A percentile compares a stretch with the other conserved stretches of the same genome.
Conservation (phyloP, 2,329 filamentous ascomycete genomes). For the Dryadomyces quercivorus region DNA sequence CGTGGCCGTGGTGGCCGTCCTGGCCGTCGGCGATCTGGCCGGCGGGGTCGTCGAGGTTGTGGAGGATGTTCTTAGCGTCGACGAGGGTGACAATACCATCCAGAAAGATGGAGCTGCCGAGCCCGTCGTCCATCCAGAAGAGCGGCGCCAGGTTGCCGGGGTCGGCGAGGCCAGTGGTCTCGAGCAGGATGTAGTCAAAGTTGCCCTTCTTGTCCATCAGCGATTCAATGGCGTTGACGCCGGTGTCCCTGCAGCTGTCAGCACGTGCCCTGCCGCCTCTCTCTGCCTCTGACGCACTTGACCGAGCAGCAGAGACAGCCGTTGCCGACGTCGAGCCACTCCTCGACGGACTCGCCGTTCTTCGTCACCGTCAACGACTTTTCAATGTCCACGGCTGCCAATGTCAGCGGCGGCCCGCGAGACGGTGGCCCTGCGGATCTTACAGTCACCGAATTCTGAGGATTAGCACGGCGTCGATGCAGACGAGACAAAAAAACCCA, state of each 20-base stretch:
- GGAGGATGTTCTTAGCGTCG: conserved; percentile 85
- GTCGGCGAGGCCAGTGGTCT: conserved; percentile 91
- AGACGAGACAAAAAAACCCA: conserved; percentile 10
- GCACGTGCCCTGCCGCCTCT: background rate
- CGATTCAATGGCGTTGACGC: conserved; percentile 88
- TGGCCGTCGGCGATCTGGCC: conserved; percentile 40
- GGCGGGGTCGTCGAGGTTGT: conserved; percentile 62
- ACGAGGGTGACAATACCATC: conserved; percentile 95
- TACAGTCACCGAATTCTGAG: conserved; percentile 17
- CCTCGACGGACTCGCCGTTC: conserved; percentile 69
- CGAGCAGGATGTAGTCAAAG: conserved; percentile 95
- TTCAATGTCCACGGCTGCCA: conserved; percentile 79
- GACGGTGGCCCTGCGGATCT: background rate
- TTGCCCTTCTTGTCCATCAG: conserved; percentile 87
- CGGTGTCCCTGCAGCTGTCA: conserved; percentile 53
- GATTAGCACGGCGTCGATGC: background rate
- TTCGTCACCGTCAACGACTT: conserved; percentile 88
- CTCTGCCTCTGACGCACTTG: conserved; percentile 52
- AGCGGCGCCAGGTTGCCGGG: conserved; percentile 90
- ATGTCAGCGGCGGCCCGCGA: background rate
- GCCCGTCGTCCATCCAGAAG: conserved; percentile 95
- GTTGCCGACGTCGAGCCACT: conserved; percentile 94
- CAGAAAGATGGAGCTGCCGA: conserved; percentile 90
- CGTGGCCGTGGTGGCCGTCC: conserved; percentile 36
- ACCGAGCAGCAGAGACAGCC: conserved; percentile 97